Base-by-base conservation (phyloP, 306 rosid genomes). In the Corylus americana region DNA sequence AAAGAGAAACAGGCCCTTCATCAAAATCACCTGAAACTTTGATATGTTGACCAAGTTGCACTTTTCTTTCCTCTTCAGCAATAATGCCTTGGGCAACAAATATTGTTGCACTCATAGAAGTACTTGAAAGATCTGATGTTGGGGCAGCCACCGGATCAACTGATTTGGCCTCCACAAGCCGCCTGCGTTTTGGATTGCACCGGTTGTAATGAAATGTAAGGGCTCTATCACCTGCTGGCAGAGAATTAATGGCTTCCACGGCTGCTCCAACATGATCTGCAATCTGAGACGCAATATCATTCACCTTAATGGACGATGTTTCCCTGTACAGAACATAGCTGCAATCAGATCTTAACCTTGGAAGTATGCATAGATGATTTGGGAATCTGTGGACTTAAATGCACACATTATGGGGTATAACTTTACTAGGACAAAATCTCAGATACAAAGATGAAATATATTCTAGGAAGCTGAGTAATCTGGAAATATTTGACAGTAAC, bases 291-390 rank as follows among this genome's bases (percentile, higher is more conserved):
- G 98, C 92, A 57, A 91, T 90, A 86, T 94, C 95, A 77, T 92
- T 90, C 87, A 94, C 98, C 90, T 92, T 92, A 74, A 91, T 94
- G 71, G 95, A 92, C 50, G 97, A 92, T 58, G 98, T 94, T 84
- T 94, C 97, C 88, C 98, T 94, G 91, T 68, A 77, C 76, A 81
- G 42, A 74, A 87, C 51, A 83, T 71, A 81, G n/a, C 79, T 81
- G 51, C 70, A 76, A 74, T 48, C 68, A 86, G 85, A 78, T 78
- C 64, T 57, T 71, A 77, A 69, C 29, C 61, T 47, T 77, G 29
- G 27, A 74, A 66, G 50, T 58, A 74, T 66, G 48, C 37, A 47
- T 27, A 51, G 20, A 79, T 73, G 5, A 20, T 35, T 0, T 31
- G 17, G 17, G 31, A 66, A 62, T 11, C 11, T 12, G 29, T 18